Evolutionary conservation across 2,329 filamentous ascomycete genomes (phyloP).

Genomic region (Colletotrichum scovillei): DNA sequence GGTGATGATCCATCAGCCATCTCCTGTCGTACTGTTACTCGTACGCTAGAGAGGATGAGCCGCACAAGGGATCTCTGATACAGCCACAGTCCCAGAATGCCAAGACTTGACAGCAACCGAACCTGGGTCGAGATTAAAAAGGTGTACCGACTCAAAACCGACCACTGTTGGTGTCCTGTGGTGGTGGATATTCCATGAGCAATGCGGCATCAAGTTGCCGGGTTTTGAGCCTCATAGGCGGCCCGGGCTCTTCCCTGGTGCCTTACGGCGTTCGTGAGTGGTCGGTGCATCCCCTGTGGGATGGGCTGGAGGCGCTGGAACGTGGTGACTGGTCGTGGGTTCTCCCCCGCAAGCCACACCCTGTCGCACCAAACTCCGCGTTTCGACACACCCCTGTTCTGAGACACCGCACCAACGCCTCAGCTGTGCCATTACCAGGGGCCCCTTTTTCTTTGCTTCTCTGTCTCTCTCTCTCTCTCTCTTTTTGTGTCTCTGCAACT

Average conservation of each 20-base stretch:
- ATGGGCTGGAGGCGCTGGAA: neutral
- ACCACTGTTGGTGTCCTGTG: neutral
- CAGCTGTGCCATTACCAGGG: slow-evolving; percentile 16
- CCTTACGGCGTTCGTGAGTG: neutral
- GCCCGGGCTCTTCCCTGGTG: neutral
- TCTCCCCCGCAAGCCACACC: slow-evolving; percentile 8
- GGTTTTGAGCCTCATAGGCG: slow-evolving; percentile 15
- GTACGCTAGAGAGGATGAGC: neutral
- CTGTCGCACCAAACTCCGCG: slow-evolving; percentile 7
- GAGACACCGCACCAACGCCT: slow-evolving; percentile 35
- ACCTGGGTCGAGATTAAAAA: neutral
- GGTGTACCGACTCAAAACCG: neutral
- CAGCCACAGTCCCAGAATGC: slow-evolving; percentile 18
- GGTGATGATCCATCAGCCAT: slow-evolving; percentile 1
- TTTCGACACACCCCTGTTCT: slow-evolving; percentile 30
- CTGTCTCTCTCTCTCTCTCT: neutral
- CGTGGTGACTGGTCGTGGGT: too few relatives aligned
- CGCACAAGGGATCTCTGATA: slow-evolving; percentile 15
- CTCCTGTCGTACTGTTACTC: neutral
- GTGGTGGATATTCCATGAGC: neutral
- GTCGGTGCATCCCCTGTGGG: neutral
- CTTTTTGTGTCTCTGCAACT: neutral
- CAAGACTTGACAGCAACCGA: slow-evolving; percentile 9
- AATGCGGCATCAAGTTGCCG: slow-evolving; percentile 11
- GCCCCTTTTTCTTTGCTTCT: neutral